These are phyloP conservation scores for Sarocladium brachiariae DNA, from an alignment of 2,329 filamentous ascomycete species.

Conservation along the genomic window DNA sequence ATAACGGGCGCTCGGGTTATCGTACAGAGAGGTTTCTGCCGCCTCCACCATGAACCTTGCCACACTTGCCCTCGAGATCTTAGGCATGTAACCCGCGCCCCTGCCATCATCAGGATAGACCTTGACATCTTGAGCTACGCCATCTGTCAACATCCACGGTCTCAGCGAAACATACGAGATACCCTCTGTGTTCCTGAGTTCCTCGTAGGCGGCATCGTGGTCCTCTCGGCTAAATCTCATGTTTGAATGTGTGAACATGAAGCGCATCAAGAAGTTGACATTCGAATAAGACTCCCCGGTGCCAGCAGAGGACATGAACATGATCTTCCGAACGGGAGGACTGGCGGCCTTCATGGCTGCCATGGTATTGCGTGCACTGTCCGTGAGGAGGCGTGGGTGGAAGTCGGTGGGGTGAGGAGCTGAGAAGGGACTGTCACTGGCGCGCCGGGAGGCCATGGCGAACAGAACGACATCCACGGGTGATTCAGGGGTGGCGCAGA, in stretches of 20 bases:
- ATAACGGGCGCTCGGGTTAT: constrained; percentile 35
- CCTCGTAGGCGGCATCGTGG: constrained; percentile 35
- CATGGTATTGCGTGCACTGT: constrained; percentile 31
- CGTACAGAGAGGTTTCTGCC: constrained; percentile 29
- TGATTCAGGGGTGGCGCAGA: constrained; percentile 14
- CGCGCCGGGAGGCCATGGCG: constrained; percentile 37
- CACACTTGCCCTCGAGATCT: constrained; percentile 29
- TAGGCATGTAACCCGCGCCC: constrained; percentile 31
- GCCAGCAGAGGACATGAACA: constrained; percentile 42
- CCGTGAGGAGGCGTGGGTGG: constrained; percentile 37
- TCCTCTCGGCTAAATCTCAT: constrained; percentile 38
- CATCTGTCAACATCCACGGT: constrained; percentile 35
- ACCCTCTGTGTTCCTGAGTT: constrained; percentile 21
- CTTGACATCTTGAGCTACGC: constrained; percentile 26
- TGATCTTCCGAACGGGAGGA: constrained; percentile 27
- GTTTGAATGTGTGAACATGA: constrained; percentile 34
- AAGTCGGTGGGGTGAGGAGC: constrained; percentile 24
- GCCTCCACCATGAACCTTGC: constrained; percentile 37
- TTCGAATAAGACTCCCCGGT: constrained; percentile 34
- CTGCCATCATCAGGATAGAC: constrained; percentile 32
- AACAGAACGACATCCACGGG: constrained; percentile 34
- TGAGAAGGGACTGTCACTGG: constrained; percentile 39
- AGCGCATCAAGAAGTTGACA: constrained; percentile 31
- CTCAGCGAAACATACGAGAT: constrained; percentile 29
- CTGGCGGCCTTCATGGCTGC: constrained; percentile 29